Percentiles rank a stretch among this genome's conserved stretches.
Conservation (phyloP, 805 yeast genomes). For the Cyberlindnera japonica region DNA sequence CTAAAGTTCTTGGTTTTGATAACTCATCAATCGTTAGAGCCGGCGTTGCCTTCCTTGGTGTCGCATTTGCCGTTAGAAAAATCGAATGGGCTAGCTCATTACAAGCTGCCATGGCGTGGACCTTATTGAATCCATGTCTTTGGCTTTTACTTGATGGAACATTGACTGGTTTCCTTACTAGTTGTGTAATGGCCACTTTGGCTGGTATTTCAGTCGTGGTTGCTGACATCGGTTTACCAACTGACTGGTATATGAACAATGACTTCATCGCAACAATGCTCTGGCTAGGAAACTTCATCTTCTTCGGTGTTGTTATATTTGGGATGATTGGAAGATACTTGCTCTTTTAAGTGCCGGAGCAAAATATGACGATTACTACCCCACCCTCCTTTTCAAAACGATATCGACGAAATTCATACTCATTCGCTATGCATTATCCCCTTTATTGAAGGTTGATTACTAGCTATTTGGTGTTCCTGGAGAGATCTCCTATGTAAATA, state of each 20-base stretch:
- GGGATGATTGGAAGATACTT: conserved; percentile 66
- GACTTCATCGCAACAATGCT: conserved; percentile 40
- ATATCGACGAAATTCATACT: no score
- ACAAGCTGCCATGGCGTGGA: conserved; percentile 64
- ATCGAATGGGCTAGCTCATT: conserved; percentile 64
- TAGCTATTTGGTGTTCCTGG: no score
- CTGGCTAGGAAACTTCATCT: conserved; percentile 61
- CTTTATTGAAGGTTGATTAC: no score
- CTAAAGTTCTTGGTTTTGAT: conserved; percentile 8
- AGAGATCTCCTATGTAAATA: no score
- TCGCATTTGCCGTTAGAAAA: conserved; percentile 65
- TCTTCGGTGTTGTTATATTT: conserved; percentile 60
- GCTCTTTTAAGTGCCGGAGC: conserved; percentile 24
- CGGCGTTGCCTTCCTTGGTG: conserved; percentile 62
- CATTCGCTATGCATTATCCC: no score
- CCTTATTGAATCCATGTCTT: conserved; percentile 56
- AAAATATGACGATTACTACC: no score
- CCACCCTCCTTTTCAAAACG: no score
- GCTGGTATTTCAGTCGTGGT: conserved; percentile 22
- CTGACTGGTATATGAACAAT: conserved; percentile 51
- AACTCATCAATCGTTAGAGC: conserved; percentile 33
- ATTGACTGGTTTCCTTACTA: conserved; percentile 44
- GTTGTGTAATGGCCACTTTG: conserved; percentile 28
- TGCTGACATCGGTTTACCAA: conserved; percentile 41
- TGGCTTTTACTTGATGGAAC: conserved; percentile 68